A percentile compares a stretch with the other conserved stretches of the same genome.
phyloP scores from a whole-genome alignment of 73 alveolate species.

The Stentor coeruleus region DNA sequence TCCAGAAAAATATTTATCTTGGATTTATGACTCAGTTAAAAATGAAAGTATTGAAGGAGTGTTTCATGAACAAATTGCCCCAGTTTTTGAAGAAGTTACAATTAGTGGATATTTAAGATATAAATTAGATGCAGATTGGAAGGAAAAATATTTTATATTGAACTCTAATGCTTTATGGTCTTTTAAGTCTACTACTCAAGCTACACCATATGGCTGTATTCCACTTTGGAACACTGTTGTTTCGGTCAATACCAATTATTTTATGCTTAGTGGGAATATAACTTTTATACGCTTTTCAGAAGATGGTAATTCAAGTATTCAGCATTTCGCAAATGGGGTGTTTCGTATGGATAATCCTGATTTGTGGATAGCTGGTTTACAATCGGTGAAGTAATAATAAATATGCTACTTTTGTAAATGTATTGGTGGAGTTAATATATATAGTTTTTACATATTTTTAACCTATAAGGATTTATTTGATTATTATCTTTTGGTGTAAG shows the following conservation, averaged over 20 bases:
- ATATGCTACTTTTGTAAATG: no score
- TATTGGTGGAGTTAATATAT: no score
- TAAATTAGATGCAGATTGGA: background rate
- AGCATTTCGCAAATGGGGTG: background rate
- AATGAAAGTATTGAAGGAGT: background rate
- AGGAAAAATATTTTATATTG: background rate
- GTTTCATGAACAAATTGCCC: slow-evolving; percentile 11
- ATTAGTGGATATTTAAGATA: slow-evolving; percentile 9
- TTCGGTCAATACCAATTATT: background rate
- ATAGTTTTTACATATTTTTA: no score
- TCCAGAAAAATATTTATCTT: slow-evolving; percentile 9
- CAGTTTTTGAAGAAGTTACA: slow-evolving; percentile 5
- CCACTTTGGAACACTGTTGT: background rate
- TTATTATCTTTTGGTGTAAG: no score
- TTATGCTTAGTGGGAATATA: background rate
- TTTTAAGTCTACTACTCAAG: slow-evolving; percentile 16
- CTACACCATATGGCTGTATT: background rate
- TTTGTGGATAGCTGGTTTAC: background rate
- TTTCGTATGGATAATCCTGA: background rate
- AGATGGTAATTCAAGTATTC: background rate
- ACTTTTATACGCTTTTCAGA: background rate
- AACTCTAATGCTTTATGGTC: background rate
- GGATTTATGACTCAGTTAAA: background rate
- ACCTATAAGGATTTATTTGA: no score
- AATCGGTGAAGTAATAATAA: no score